phyloP scores from a whole-genome alignment of 2,329 filamentous ascomycete genomes.

The Ophioceras dolichostomum region DNA sequence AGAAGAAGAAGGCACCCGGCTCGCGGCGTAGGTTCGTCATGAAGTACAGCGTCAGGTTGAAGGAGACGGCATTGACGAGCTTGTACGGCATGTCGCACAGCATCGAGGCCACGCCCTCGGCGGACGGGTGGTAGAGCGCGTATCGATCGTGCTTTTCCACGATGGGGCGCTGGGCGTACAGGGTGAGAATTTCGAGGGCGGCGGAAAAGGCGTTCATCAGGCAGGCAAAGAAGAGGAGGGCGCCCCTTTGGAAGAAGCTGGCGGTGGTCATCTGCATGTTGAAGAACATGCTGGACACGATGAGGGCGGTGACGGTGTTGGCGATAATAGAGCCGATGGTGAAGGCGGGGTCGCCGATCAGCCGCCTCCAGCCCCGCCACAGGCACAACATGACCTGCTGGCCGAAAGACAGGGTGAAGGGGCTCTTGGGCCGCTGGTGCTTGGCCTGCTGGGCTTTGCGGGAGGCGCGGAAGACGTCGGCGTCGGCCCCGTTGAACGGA shows the following conservation, averaged over 20 bases:
- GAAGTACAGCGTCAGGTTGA: constrained; percentile 30
- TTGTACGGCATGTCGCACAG: constrained; percentile 44
- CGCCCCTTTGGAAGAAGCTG: constrained; percentile 69
- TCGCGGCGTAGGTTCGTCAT: constrained; percentile 28
- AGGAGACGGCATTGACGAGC: constrained; percentile 12
- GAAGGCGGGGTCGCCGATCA: constrained; percentile 65
- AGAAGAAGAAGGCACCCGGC: constrained; percentile 52
- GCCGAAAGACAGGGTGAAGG: constrained; percentile 66
- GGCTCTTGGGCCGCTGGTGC: constrained; percentile 53
- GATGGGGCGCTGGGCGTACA: constrained; percentile 82
- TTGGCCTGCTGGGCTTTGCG: constrained; percentile 43
- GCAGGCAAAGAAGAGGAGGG: constrained; percentile 77
- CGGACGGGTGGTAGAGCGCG: constrained; percentile 79
- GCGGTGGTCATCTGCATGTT: constrained; percentile 52
- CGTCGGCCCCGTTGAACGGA: constrained; percentile 42
- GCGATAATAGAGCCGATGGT: constrained; percentile 57
- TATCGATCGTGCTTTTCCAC: constrained; percentile 85
- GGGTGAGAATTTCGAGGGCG: constrained; percentile 69
- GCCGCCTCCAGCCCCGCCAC: constrained; percentile 65
- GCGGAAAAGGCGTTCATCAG: constrained; percentile 73
- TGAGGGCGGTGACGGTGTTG: constrained; percentile 65
- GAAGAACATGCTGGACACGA: constrained; percentile 72
- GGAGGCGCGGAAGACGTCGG: constrained; percentile 41
- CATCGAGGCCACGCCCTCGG: constrained; percentile 82
- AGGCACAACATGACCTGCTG: constrained; percentile 73